phyloP scores from a whole-genome alignment of 805 yeast genomes.

The Starmerella khaoyaiensis region DNA sequence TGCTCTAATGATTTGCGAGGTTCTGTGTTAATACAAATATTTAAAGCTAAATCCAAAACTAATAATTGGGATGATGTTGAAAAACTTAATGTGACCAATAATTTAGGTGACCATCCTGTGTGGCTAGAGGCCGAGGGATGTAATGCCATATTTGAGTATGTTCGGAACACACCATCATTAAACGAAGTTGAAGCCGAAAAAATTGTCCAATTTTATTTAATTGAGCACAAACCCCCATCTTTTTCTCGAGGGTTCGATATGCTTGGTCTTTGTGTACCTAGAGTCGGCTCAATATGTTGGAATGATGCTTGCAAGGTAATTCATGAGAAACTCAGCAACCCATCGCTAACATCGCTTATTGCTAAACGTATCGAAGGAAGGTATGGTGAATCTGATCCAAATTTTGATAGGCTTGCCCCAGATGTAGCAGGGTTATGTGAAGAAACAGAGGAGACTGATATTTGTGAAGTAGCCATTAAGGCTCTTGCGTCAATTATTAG shows the following conservation, averaged over 20 bases:
- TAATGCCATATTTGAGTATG: slow-evolving; percentile 2
- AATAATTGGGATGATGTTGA: neutral
- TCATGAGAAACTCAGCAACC: too few relatives aligned
- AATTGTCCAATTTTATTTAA: neutral
- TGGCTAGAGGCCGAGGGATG: slow-evolving; percentile 1
- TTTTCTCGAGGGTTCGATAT: slow-evolving; percentile 1
- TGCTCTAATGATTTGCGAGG: too few relatives aligned
- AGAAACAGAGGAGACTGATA: too few relatives aligned
- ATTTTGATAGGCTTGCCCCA: too few relatives aligned
- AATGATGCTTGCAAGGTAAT: too few relatives aligned
- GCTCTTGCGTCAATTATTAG: too few relatives aligned
- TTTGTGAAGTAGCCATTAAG: too few relatives aligned
- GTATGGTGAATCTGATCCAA: too few relatives aligned
- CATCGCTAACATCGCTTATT: too few relatives aligned
- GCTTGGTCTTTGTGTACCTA: slow-evolving; percentile 1
- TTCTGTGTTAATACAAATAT: slow-evolving; percentile 5
- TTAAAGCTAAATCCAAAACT: neutral
- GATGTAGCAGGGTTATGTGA: too few relatives aligned
- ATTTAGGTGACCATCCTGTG: neutral
- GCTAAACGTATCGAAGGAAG: too few relatives aligned
- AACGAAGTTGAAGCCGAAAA: slow-evolving; percentile 3
- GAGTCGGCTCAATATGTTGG: neutral
- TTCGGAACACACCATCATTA: neutral
- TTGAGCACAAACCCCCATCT: neutral
- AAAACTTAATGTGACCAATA: neutral